These are phyloP conservation scores for Nakaseomyces glabratus DNA, from an alignment of 1,139 yeast species.

Conservation along the genomic window DNA sequence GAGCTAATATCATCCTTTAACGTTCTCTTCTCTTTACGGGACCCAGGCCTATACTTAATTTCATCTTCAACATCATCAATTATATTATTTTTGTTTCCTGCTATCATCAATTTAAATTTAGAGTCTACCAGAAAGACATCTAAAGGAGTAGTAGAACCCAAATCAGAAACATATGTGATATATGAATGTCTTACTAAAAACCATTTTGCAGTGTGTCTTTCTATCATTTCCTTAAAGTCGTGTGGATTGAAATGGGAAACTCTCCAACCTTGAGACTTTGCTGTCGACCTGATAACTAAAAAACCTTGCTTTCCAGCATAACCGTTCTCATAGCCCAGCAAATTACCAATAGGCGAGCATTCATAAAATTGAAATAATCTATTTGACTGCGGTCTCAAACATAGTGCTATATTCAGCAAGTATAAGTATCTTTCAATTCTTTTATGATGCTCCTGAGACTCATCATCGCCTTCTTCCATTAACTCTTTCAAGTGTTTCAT, in stretches of 20 bases:
- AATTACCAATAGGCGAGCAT: conserved; percentile 76
- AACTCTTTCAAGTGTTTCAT: conserved; percentile 28
- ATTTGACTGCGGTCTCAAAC: conserved; percentile 74
- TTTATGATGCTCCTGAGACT: conserved; percentile 23
- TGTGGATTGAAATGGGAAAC: conserved; percentile 79
- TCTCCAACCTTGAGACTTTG: conserved; percentile 90
- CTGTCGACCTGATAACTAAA: conserved; percentile 68
- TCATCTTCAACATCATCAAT: conserved; percentile 28
- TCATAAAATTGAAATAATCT: conserved; percentile 79
- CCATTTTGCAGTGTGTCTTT: conserved; percentile 90
- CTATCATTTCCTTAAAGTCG: conserved; percentile 77
- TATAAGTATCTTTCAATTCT: conserved; percentile 55
- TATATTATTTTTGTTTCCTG: conserved; percentile 35
- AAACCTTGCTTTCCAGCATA: conserved; percentile 86
- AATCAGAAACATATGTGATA: conserved; percentile 75
- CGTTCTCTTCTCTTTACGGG: conserved; percentile 30
- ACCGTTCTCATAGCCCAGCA: conserved; percentile 74
- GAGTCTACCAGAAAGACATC: conserved; percentile 86
- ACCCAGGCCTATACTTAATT: conserved; percentile 6
- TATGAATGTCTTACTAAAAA: conserved; percentile 76
- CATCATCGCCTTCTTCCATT: conserved; percentile 25
- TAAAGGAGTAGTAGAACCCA: conserved; percentile 75
- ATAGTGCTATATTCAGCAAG: conserved; percentile 48
- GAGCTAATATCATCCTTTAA: conserved; percentile 24
- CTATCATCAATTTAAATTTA: conserved; percentile 47